These are phyloP conservation scores for Diplotaxis tenuifolia DNA, from an alignment of 345 rosid genomes.

Conservation along the genomic window DNA sequence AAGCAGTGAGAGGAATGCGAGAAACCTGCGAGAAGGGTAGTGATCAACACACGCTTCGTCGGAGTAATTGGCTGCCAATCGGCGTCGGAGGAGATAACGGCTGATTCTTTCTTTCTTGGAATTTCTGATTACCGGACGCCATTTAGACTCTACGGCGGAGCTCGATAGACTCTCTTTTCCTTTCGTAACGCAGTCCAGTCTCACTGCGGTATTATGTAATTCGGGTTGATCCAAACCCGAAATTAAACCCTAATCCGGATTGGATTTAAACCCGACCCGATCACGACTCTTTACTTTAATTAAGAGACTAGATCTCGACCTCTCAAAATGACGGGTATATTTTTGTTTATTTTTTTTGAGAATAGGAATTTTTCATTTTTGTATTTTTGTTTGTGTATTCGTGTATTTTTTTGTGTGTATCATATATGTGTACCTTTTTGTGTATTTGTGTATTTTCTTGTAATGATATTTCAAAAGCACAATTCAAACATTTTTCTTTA, in stretches of 20 bases:
- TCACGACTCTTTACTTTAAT: not conserved
- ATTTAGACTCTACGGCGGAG: conserved; percentile 25
- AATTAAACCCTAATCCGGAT: not conserved
- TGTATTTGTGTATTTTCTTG: no score
- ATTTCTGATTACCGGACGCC: conserved; percentile 39
- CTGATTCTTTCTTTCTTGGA: conserved; percentile 9
- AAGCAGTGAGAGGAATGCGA: conserved; percentile 6
- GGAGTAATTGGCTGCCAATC: conserved; percentile 37
- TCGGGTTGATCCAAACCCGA: conserved; percentile 19
- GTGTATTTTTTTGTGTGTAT: no score
- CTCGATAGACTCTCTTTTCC: not conserved
- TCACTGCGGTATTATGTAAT: not conserved
- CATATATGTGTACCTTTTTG: no score
- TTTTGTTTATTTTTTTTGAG: no score
- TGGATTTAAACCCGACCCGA: not conserved
- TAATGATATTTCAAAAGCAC: no score
- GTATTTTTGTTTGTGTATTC: no score
- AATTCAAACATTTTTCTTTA: no score
- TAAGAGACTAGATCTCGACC: no score
- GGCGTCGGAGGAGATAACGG: conserved; percentile 33
- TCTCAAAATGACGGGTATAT: no score
- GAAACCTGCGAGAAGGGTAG: conserved; percentile 67
- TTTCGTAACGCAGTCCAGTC: not conserved
- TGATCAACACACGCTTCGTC: conserved; percentile 57
- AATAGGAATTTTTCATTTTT: no score